Evolutionary conservation across 805 yeast genomes (phyloP), one percentile per base, ranked within the genome.

Genomic region (Blastobotrys terrestris): DNA sequence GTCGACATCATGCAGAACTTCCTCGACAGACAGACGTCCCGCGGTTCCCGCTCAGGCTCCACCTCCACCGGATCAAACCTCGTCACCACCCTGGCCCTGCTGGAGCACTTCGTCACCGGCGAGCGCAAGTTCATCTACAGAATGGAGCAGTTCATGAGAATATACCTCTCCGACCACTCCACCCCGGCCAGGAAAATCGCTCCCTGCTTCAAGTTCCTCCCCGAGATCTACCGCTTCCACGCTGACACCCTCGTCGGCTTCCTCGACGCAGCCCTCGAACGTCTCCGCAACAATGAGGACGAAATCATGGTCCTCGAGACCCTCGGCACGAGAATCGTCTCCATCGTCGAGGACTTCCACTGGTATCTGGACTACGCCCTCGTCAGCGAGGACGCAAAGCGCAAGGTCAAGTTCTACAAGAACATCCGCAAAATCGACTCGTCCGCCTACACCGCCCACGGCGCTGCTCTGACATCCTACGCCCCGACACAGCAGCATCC

Each of bases 191-290:
- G 44, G 14, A 55, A 55, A 31, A 53, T 56, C 2, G 31, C 47
- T 8, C 44, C 42, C 7, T 53, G 58, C 7, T 59, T 62, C 49
- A 52, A 44, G 31, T 43, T 54, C 13, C 48, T 63, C 39, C 62
- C 64, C 13, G 64, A 58, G 35, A 44, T 64, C 2, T 53, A 50
- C 39, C 45, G 50, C 11, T 26, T 61, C 5, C 66, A 63, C 49
- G 39, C 49, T 1, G 53, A 59, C 4, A 21, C 49, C 1, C 15
- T 57, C 15, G 40, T 57, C 2, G 55, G 53, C 3, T 47, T 53
- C 7, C 52, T 63, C n/a, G 53, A 56, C 16, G 19, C 46, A 4
- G 50, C 55, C 13, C 31, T 59, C 42, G 55, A 54, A 13, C 42
- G 50, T 18, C 45, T 53, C 6, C 21, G 20, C 26, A 14, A 35